Conservation (phyloP, 2,329 filamentous ascomycete genomes). For the Colletotrichum sansevieriae region DNA sequence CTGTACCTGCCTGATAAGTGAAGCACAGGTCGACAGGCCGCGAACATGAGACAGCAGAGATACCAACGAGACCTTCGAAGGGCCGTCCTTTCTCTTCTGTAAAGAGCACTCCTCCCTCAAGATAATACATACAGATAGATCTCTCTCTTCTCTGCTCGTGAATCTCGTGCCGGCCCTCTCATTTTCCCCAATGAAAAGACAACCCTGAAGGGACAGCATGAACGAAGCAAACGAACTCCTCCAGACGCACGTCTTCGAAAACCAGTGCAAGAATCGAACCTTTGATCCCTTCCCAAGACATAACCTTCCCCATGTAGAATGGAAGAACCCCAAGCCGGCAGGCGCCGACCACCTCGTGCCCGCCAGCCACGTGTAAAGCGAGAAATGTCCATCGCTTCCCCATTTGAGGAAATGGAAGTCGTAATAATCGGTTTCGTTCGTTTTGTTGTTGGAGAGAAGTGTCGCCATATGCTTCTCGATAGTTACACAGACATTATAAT, state of each 20-base stretch:
- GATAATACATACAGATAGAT: conserved; percentile 38
- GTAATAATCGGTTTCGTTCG: conserved; percentile 31
- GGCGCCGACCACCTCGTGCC: conserved; percentile 30
- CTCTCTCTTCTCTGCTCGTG: conserved; percentile 34
- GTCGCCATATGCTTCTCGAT: not conserved
- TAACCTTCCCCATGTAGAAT: conserved; percentile 18
- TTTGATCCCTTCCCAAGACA: conserved; percentile 13
- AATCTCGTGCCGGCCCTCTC: conserved; percentile 35
- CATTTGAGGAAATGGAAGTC: conserved; percentile 2
- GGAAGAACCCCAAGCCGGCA: conserved; percentile 27
- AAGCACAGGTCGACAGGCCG: conserved; percentile 24
- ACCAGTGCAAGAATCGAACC: conserved; percentile 29
- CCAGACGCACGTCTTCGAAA: conserved; percentile 24
- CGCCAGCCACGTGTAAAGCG: conserved; percentile 23
- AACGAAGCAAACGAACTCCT: conserved; percentile 39
- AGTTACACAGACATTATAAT: conserved; percentile 42
- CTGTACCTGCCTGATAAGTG: not conserved
- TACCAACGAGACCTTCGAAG: conserved; percentile 4
- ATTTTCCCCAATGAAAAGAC: conserved; percentile 31
- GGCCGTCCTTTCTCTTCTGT: conserved; percentile 12
- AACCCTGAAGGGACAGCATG: conserved; percentile 24
- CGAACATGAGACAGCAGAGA: conserved; percentile 22
- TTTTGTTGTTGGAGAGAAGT: conserved; percentile 27
- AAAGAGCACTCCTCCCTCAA: conserved; percentile 16
- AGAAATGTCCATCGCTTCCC: conserved; percentile 21